phyloP scores from a whole-genome alignment of 306 rosid genomes.

The Rubus idaeus region DNA sequence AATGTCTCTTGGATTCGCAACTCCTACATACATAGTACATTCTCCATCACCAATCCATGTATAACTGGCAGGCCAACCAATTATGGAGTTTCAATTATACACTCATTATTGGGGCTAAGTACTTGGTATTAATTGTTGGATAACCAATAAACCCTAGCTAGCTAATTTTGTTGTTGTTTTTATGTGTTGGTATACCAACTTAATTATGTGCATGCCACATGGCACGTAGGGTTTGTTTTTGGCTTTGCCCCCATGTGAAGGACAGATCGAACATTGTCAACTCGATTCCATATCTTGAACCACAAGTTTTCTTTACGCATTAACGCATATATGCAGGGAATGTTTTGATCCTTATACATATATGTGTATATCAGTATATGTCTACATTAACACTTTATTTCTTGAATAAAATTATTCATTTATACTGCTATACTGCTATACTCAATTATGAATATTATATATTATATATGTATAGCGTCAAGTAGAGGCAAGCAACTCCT shows the following conservation, averaged over 20 bases:
- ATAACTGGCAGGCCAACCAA: background rate
- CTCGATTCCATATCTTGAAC: constrained; percentile 10
- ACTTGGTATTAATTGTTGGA: constrained; percentile 6
- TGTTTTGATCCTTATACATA: background rate
- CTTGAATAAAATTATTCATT: background rate
- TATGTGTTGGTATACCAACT: constrained; percentile 21
- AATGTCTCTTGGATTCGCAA: background rate
- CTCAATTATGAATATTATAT: background rate
- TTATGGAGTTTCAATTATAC: background rate
- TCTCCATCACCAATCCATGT: background rate
- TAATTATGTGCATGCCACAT: constrained; percentile 14
- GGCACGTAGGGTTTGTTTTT: constrained; percentile 23
- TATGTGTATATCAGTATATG: background rate
- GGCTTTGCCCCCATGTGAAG: constrained; percentile 21
- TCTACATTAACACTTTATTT: background rate
- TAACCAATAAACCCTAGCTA: constrained; percentile 14
- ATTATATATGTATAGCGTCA: background rate
- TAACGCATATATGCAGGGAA: background rate
- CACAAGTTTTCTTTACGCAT: constrained; percentile 1
- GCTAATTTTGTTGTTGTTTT: background rate
- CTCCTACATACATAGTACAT: background rate
- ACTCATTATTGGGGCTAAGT: background rate
- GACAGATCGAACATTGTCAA: constrained; percentile 11
- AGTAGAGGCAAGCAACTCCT: constrained; percentile 6
- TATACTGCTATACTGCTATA: background rate